These are phyloP conservation scores for Lolium multiflorum DNA, from an alignment of 176 grass and related monocot species.

Conservation along the genomic window DNA sequence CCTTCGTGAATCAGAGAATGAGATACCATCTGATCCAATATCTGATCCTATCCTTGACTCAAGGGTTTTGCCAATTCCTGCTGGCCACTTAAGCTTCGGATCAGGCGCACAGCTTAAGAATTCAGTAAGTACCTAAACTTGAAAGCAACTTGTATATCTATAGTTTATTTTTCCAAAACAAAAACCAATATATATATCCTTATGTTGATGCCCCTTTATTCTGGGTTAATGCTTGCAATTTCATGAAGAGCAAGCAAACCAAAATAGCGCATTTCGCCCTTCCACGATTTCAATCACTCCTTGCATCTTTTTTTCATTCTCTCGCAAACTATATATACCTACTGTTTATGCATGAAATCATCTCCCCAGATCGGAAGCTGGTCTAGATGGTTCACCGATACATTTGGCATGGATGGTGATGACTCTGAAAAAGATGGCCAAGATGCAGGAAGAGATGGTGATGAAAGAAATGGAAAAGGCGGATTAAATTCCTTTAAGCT, in stretches of 20 bases:
- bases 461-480: slow-evolving; percentile 41
- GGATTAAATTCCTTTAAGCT: slow-evolving; percentile 65
- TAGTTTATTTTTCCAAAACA: background rate
- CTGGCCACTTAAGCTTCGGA: slow-evolving; percentile 88
- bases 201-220: slow-evolving; percentile 20
- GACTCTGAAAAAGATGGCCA: slow-evolving; percentile 54
- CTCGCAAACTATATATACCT: slow-evolving; percentile 6
- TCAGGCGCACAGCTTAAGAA: slow-evolving; percentile 95
- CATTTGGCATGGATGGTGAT: slow-evolving; percentile 61
- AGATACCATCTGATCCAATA: slow-evolving; percentile 89
- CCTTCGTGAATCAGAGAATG: slow-evolving; percentile 85
- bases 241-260: slow-evolving; percentile 22
- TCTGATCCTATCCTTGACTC: slow-evolving; percentile 88
- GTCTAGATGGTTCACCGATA: slow-evolving; percentile 75
- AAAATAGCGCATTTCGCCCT: background rate
- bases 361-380: slow-evolving; percentile 76
- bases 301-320: background rate
- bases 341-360: slow-evolving; percentile 10
- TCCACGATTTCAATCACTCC: background rate
- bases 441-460: slow-evolving; percentile 26
- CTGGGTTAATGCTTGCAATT: slow-evolving; percentile 7
- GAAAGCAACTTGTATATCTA: background rate
- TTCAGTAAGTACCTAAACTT: slow-evolving; percentile 54
- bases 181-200: background rate
- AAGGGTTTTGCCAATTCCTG: slow-evolving; percentile 80